Base-by-base conservation (phyloP, 352 stramenopile genomes). In the Globisporangium alternatum region DNA sequence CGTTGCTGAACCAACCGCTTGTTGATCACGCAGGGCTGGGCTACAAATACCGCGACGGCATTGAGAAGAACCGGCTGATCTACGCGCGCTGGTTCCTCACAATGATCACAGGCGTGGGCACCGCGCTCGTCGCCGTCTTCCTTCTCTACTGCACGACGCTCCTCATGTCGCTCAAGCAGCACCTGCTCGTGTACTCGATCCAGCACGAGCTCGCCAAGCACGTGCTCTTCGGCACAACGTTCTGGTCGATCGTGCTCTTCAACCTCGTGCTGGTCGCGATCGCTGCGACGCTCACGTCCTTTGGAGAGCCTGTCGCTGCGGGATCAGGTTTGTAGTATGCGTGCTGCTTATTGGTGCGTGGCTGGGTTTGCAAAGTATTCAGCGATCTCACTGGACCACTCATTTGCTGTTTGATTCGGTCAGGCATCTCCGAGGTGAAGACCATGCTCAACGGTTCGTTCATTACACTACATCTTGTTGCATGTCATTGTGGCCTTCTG, bases 401-500 rank as follows among this genome's bases (percentile, higher is more conserved):
- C 1, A 9, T 12, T 41, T 13, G 35, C 12, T 47, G 54, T 33
- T 15, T 48, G 39, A 41, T 31, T 28, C 17, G 9, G 15, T 5
- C 57, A 89, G 91, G 92, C 28, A 97, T 98, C 52, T 96, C 91
- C 22, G 90, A 97, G 70, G 85, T 98, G 56, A 98, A 98, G 71
- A 94, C 88, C 15, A 97, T 92, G 61, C 80, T 98, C 12, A 98
- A 98, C 66, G 93, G 83, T 60, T 69, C 75, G 41, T 47, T 21
- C 0, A 51, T 41, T 41, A 17, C 35, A 15, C 28, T 30, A 21
- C 41, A 21, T 43, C 22, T 5, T 43, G 41, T 12, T 41, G 35
- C 9, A 41, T 41, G 12, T 41, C 35, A 41, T 41, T 12, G 35
- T 41, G 35, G 35, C 4, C 25, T 48, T 45, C 52, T 4, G 25